Evolutionary conservation across 768 basidiomycete species (phyloP).

Genomic region (Zangia roseola): DNA sequence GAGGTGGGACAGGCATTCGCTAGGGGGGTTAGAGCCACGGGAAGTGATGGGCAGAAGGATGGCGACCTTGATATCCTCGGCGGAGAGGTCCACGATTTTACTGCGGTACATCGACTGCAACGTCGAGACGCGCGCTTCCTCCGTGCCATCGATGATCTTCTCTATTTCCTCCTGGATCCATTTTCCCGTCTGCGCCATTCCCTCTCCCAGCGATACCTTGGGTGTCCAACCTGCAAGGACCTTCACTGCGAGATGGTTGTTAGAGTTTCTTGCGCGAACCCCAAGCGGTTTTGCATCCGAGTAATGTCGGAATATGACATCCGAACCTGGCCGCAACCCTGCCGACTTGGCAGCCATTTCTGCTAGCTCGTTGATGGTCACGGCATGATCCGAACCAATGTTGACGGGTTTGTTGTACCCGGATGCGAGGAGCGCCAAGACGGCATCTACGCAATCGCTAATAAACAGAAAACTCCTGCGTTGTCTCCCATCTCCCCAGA

Average conservation of each 20-base stretch:
- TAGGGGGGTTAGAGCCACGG: slow-evolving; percentile 34
- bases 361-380: slow-evolving; percentile 44
- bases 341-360: slow-evolving; percentile 36
- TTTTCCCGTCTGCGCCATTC: slow-evolving; percentile 43
- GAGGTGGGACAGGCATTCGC: slow-evolving; percentile 44
- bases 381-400: slow-evolving; percentile 47
- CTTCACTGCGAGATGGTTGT: slow-evolving; percentile 39
- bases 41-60: slow-evolving; percentile 61
- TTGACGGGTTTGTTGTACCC: slow-evolving; percentile 41
- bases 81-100: slow-evolving; percentile 37
- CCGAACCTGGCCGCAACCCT: slow-evolving; percentile 24
- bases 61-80: slow-evolving; percentile 41
- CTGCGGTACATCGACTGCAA: slow-evolving; percentile 34
- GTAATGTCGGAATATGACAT: slow-evolving; percentile 30
- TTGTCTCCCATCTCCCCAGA: slow-evolving; percentile 58
- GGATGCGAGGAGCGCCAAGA: slow-evolving; percentile 44
- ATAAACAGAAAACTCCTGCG: slow-evolving; percentile 57
- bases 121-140: slow-evolving; percentile 4
- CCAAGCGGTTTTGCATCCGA: slow-evolving; percentile 38
- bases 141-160: slow-evolving; percentile 8
- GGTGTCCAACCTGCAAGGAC: slow-evolving; percentile 44
- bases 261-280: slow-evolving; percentile 50
- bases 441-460: slow-evolving; percentile 50
- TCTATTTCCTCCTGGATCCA: slow-evolving; percentile 48
- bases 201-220: slow-evolving; percentile 39